A percentile compares a stretch with the other conserved stretches of the same genome.
Conservation (phyloP, 257 asterid species). For the Knoxia roxburghii region DNA sequence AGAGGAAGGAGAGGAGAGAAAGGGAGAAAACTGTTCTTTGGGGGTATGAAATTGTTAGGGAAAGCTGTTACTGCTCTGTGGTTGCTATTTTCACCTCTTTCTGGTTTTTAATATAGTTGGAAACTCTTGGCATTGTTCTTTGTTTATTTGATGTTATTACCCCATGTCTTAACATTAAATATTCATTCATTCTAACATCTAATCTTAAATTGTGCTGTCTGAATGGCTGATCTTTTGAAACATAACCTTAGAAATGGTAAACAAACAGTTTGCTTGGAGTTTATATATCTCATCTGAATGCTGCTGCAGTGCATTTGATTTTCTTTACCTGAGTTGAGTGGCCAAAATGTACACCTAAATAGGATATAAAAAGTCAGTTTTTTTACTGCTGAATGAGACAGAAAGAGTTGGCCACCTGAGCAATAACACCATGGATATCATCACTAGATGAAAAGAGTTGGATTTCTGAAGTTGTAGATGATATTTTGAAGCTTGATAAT, state of each 20-base stretch:
- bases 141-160: not conserved
- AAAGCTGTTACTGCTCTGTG: slow-evolving; percentile 29
- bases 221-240: not conserved
- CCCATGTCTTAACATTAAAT: not conserved
- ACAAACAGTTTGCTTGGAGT: not conserved
- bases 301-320: not conserved
- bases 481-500: not conserved
- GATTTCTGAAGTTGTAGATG: not conserved
- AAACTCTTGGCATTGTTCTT: slow-evolving; percentile 7
- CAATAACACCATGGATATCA: not conserved
- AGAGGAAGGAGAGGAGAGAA: slow-evolving; percentile 16
- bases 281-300: not conserved
- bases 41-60: slow-evolving; percentile 26
- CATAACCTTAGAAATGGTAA: not conserved
- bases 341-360: not conserved
- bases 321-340: not conserved
- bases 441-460: not conserved
- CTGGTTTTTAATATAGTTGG: slow-evolving; percentile 16
- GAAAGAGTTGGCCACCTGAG: too few relatives aligned
- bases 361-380: too few relatives aligned
- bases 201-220: not conserved
- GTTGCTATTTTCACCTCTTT: slow-evolving; percentile 21
- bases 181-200: slow-evolving; percentile 5
- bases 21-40: slow-evolving; percentile 31
- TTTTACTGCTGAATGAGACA: too few relatives aligned